Evolutionary conservation across 202 grass and related monocot species (phyloP).

Genomic region (Panicum virgatum): DNA sequence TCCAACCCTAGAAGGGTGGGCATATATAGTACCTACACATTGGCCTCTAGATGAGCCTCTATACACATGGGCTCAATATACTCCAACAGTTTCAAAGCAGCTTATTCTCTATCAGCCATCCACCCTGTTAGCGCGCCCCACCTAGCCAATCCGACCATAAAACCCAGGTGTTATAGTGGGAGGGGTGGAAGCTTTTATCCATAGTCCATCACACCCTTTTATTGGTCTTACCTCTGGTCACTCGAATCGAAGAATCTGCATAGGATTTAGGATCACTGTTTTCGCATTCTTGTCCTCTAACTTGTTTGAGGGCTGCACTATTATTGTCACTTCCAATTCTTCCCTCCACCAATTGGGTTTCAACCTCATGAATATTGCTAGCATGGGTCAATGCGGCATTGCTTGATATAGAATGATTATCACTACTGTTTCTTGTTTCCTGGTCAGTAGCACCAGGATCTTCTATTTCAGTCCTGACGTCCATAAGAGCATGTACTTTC

Average conservation of each 20-base stretch:
- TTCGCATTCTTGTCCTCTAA: slow-evolving; percentile 51
- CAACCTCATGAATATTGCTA: slow-evolving; percentile 45
- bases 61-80: too few relatives aligned
- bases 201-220: slow-evolving; percentile 14
- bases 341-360: slow-evolving; percentile 34
- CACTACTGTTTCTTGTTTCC: slow-evolving; percentile 40
- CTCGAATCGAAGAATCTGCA: slow-evolving; percentile 49
- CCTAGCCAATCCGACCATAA: too few relatives aligned
- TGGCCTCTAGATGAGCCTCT: too few relatives aligned
- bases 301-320: slow-evolving; percentile 43
- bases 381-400: slow-evolving; percentile 19
- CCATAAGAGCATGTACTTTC: slow-evolving; percentile 39
- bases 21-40: too few relatives aligned
- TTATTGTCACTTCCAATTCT: slow-evolving; percentile 52
- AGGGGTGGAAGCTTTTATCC: too few relatives aligned
- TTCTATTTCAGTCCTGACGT: slow-evolving; percentile 29
- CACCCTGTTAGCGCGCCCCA: too few relatives aligned
- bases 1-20: too few relatives aligned
- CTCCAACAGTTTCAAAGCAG: slow-evolving; percentile 6
- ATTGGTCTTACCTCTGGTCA: slow-evolving; percentile 58
- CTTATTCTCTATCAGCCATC: slow-evolving; percentile 11
- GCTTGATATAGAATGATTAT: slow-evolving; percentile 36
- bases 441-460: slow-evolving; percentile 35
- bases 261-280: slow-evolving; percentile 59
- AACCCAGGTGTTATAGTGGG: too few relatives aligned